Conservation (phyloP, 2,329 filamentous ascomycete genomes). For the Fusarium neocosmosporiellum region DNA sequence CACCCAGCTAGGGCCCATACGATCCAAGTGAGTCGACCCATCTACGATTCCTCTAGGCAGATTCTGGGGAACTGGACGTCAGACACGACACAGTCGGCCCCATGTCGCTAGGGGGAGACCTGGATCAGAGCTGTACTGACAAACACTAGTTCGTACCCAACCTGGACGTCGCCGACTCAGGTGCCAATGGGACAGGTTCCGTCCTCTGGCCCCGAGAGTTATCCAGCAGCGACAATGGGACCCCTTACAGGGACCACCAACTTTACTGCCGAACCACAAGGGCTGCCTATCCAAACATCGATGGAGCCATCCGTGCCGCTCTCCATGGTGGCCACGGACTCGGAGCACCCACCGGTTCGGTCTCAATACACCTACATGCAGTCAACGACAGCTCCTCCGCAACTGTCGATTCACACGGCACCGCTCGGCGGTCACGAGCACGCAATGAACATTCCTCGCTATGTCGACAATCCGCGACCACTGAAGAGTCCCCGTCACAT, state of each 20-base stretch:
- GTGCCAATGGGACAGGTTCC: conserved; percentile 62
- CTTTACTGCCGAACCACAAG: conserved; percentile 64
- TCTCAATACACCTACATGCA: conserved; percentile 67
- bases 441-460: conserved; percentile 65
- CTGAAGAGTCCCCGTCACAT: conserved; percentile 67
- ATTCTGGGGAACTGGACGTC: not conserved
- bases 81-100: not conserved
- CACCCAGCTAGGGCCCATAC: conserved; percentile 63
- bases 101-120: not conserved
- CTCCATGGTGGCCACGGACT: conserved; percentile 61
- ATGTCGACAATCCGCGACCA: conserved; percentile 67
- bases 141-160: conserved; percentile 64
- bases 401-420: conserved; percentile 57
- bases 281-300: conserved; percentile 64
- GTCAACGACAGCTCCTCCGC: conserved; percentile 61
- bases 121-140: conserved; percentile 42
- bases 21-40: conserved; percentile 65
- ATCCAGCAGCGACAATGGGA: conserved; percentile 63
- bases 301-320: conserved; percentile 65
- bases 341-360: conserved; percentile 59
- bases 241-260: conserved; percentile 60
- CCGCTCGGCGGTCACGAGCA: conserved; percentile 54
- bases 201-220: conserved; percentile 57
- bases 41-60: not conserved
- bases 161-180: conserved; percentile 62